phyloP scores from a whole-genome alignment of 2,329 filamentous ascomycete species.

The Bipolaris victoriae region DNA sequence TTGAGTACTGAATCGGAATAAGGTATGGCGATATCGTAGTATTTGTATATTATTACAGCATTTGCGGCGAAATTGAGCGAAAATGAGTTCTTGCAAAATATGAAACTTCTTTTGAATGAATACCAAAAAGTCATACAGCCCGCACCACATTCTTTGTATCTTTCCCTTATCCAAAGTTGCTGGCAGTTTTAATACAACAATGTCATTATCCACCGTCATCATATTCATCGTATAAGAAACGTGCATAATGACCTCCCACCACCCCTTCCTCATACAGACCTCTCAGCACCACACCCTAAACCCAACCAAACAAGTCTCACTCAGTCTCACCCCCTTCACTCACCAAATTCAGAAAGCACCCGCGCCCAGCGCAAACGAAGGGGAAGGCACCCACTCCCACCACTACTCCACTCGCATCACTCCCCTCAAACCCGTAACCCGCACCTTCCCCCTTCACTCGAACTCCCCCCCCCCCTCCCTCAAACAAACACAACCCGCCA shows the following conservation, averaged over 20 bases:
- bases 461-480: constrained; percentile 1
- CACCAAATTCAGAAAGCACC: too few species aligned
- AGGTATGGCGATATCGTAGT: neutral
- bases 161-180: neutral
- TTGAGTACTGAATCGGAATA: neutral
- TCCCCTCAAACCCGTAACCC: too few species aligned
- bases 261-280: too few species aligned
- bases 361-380: neutral
- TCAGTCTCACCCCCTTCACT: too few species aligned
- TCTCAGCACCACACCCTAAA: too few species aligned
- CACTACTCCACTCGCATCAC: constrained; percentile 6
- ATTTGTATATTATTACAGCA: neutral
- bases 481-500: constrained; percentile 6
- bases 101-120: neutral
- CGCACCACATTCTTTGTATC: neutral
- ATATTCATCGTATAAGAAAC: neutral
- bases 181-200: too few species aligned
- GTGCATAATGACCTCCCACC: neutral
- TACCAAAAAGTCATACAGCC: neutral
- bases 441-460: constrained; percentile 3
- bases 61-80: neutral
- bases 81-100: neutral
- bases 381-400: neutral
- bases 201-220: neutral
- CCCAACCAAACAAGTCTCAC: too few species aligned